Percentiles rank a stretch among this genome's conserved stretches.
phyloP scores from a whole-genome alignment of 805 yeast genomes.

The Teunomyces cretensis region DNA sequence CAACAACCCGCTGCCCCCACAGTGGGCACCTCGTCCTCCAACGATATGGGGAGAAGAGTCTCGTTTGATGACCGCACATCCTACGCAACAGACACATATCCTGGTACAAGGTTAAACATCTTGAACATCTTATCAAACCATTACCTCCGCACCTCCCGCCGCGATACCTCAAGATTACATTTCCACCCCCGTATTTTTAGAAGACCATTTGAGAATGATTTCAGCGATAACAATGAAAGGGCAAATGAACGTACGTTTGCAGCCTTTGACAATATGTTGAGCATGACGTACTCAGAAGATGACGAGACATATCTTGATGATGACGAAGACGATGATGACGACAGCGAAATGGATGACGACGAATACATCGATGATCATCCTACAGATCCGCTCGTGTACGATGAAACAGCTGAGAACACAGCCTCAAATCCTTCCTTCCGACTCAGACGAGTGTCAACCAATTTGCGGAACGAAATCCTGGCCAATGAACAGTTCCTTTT shows the following conservation, averaged over 20 bases:
- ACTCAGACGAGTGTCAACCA: neutral
- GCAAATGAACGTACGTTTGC: constrained; percentile 3
- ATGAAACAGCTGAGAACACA: neutral
- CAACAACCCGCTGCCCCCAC: neutral
- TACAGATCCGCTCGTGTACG: neutral
- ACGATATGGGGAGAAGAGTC: neutral
- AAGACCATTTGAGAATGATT: neutral
- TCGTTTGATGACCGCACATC: constrained; percentile 1
- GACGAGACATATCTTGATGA: constrained; percentile 8
- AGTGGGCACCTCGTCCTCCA: neutral
- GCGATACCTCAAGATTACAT: neutral
- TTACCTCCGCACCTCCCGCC: constrained; percentile 9
- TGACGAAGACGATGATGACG: constrained; percentile 7
- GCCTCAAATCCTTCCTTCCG: neutral
- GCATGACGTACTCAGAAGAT: constrained; percentile 5
- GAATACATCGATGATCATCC: constrained; percentile 9
- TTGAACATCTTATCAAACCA: constrained; percentile 13
- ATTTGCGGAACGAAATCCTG: constrained; percentile 1
- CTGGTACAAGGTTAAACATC: constrained; percentile 11
- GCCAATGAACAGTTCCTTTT: constrained; percentile 19
- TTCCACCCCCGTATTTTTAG: constrained; percentile 1
- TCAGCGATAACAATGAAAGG: neutral
- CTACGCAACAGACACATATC: neutral
- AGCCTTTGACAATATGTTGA: constrained; percentile 2
- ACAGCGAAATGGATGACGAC: constrained; percentile 8